These are phyloP conservation scores for Persicaria tinctoria DNA, from an alignment of 148 eudicot genomes.

Conservation along the genomic window DNA sequence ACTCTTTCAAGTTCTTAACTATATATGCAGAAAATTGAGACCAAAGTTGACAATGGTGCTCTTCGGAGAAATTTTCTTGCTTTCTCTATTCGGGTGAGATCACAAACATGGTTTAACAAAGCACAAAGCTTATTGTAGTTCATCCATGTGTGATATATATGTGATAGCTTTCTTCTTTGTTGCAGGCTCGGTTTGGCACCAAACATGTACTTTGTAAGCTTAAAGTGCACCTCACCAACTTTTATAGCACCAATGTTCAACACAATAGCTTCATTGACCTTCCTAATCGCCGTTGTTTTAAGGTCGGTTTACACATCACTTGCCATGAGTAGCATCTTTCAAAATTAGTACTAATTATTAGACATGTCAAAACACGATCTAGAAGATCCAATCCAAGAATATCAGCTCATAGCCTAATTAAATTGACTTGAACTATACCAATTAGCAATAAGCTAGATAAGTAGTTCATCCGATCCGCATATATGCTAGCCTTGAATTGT, in stretches of 20 bases:
- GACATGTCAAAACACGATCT: too few species aligned
- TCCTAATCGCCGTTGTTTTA: conserved; percentile 52
- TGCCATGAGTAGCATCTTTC: background rate
- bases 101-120: background rate
- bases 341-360: too few species aligned
- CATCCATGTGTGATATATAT: background rate
- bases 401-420: too few species aligned
- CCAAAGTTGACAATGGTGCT: conserved; percentile 64
- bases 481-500: too few species aligned
- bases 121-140: background rate
- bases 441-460: too few species aligned
- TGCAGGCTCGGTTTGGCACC: conserved; percentile 65
- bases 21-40: conserved; percentile 46
- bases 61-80: conserved; percentile 50
- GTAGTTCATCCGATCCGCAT: background rate
- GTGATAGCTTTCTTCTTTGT: background rate
- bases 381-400: too few species aligned
- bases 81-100: conserved; percentile 63
- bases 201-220: conserved; percentile 70
- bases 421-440: too few species aligned
- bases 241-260: conserved; percentile 62
- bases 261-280: conserved; percentile 67
- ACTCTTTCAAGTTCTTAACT: background rate
- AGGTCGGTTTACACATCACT: conserved; percentile 26
- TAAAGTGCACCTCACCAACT: conserved; percentile 64